Conservation (phyloP, 1,139 yeast species). For the Zygosaccharomyces pseudobailii region DNA sequence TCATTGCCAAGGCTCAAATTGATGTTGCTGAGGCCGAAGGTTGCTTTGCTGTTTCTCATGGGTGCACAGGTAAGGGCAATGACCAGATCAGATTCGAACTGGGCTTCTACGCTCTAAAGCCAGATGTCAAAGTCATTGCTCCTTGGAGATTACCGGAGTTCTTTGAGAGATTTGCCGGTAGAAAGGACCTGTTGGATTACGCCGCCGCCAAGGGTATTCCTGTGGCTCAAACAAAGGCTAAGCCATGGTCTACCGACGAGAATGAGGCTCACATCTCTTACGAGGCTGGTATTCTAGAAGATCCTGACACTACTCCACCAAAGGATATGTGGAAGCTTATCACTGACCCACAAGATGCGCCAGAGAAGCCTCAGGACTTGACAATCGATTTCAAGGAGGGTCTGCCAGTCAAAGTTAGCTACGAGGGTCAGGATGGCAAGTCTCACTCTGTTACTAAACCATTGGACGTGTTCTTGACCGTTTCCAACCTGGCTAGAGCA, state of each 20-base stretch:
- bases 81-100: slow-evolving; percentile 98
- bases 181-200: slow-evolving; percentile 90
- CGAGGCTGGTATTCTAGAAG: slow-evolving; percentile 98
- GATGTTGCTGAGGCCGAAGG: slow-evolving; percentile 95
- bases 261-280: slow-evolving; percentile 97
- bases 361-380: slow-evolving; percentile 86
- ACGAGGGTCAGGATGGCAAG: slow-evolving; percentile 46
- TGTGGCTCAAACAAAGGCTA: slow-evolving; percentile 94
- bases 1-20: slow-evolving; percentile 96
- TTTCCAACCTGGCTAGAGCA: slow-evolving; percentile 94
- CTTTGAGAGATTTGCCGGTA: slow-evolving; percentile 94
- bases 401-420: slow-evolving; percentile 73
- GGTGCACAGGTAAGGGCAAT: slow-evolving; percentile 99
- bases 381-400: slow-evolving; percentile 80
- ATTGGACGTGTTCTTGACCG: slow-evolving; percentile 85
- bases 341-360: slow-evolving; percentile 93
- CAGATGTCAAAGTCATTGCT: slow-evolving; percentile 93
- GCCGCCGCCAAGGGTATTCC: slow-evolving; percentile 89
- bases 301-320: slow-evolving; percentile 98
- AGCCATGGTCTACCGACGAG: slow-evolving; percentile 99
- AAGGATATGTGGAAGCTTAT: slow-evolving; percentile 99
- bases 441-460: slow-evolving; percentile 55
- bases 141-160: slow-evolving; percentile 98
- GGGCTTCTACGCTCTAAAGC: slow-evolving; percentile 94
- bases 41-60: slow-evolving; percentile 97